phyloP scores from a whole-genome alignment of 2,329 filamentous ascomycete species.

The Pezicula carpinea region DNA sequence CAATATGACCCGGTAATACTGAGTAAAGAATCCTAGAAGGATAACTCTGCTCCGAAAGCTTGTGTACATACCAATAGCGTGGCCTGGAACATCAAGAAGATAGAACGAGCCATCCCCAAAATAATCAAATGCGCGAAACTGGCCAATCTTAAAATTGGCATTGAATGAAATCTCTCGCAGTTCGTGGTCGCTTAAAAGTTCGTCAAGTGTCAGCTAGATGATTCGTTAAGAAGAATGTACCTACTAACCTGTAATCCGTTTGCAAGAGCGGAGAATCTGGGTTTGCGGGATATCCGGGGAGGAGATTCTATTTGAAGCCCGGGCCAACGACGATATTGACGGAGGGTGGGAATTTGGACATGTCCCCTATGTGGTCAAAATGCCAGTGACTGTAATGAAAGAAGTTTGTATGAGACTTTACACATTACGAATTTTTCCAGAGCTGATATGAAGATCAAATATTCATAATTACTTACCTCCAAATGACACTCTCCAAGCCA shows the following conservation, averaged over 20 bases:
- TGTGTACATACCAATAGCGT: conserved; percentile 34
- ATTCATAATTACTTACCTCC: neutral
- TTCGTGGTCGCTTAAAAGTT: conserved; percentile 17
- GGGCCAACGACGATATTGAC: conserved; percentile 48
- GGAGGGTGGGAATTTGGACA: conserved; percentile 37
- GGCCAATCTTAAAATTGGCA: conserved; percentile 32
- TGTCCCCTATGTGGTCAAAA: conserved; percentile 49
- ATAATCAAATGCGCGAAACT: conserved; percentile 44
- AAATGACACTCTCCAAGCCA: conserved; percentile 3
- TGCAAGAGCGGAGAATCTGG: conserved; percentile 30
- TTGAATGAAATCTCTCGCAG: conserved; percentile 17
- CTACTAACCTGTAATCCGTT: conserved; percentile 27
- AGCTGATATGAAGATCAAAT: neutral
- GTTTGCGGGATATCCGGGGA: conserved; percentile 42
- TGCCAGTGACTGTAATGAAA: conserved; percentile 36
- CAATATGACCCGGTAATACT: too few relatives aligned
- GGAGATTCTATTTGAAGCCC: conserved; percentile 40
- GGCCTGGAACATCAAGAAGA: conserved; percentile 39
- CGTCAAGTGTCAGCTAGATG: neutral
- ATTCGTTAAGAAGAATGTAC: neutral
- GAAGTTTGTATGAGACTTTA: too few relatives aligned
- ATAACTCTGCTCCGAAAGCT: too few relatives aligned
- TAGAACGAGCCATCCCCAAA: conserved; percentile 54
- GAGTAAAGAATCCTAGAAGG: too few relatives aligned
- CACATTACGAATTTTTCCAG: too few relatives aligned